Evolutionary conservation across 2,329 filamentous ascomycete species (phyloP).

Genomic region (Ceratocystiopsis minuta): DNA sequence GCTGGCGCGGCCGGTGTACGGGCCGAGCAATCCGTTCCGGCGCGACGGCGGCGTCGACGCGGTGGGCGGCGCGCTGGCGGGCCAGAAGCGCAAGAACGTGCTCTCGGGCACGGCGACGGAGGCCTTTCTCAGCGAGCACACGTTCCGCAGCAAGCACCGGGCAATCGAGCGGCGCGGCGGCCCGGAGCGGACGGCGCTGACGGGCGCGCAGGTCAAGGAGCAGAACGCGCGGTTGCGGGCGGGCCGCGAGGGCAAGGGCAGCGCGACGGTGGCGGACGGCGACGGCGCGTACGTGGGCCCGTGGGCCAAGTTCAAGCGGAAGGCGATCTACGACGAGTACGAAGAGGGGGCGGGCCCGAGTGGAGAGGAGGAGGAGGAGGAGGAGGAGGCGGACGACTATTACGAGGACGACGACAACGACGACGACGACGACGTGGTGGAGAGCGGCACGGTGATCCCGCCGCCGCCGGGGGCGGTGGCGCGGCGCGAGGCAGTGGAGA

Average conservation of each 20-base stretch:
- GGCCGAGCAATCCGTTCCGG: conserved; percentile 61
- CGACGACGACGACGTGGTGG: conserved; percentile 48
- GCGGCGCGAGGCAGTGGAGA: conserved; percentile 39
- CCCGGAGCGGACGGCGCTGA: conserved; percentile 36
- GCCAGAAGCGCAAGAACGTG: conserved; percentile 60
- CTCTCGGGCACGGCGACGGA: conserved; percentile 78
- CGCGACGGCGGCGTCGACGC: conserved; percentile 15
- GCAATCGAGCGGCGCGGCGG: conserved; percentile 55
- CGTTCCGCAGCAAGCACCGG: conserved; percentile 74
- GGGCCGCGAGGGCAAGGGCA: conserved; percentile 72
- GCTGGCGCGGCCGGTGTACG: conserved; percentile 44
- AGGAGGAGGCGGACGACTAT: conserved; percentile 59
- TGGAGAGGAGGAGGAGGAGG: conserved; percentile 54
- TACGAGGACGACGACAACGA: conserved; percentile 55
- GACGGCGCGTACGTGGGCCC: conserved; percentile 81
- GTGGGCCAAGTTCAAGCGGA: conserved; percentile 69
- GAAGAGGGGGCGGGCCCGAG: conserved; percentile 32
- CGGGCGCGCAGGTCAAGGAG: conserved; percentile 45
- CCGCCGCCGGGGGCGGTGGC: conserved; percentile 36
- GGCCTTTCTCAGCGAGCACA: conserved; percentile 74
- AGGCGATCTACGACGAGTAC: conserved; percentile 52
- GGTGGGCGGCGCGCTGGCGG: conserved; percentile 5
- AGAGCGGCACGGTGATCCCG: conserved; percentile 42
- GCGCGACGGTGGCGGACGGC: conserved; percentile 69
- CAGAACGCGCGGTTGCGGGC: conserved; percentile 47